A percentile compares a stretch with the other conserved stretches of the same genome.
These are phyloP conservation scores for Sphaceloma murrayae DNA, from an alignment of 2,329 filamentous ascomycete genomes.

Conservation along the genomic window DNA sequence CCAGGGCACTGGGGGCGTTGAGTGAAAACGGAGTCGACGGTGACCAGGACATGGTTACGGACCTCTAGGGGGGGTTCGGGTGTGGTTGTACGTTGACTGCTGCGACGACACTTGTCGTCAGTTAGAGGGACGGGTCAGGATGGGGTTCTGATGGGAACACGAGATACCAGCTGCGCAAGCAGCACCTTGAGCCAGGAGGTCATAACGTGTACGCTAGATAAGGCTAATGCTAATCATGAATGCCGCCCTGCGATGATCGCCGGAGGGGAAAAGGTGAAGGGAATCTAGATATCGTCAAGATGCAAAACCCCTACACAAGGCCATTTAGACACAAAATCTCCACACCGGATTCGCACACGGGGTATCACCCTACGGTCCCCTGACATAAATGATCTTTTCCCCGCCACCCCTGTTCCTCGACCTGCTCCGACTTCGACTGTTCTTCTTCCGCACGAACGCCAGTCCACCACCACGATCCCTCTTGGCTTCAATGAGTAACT, in stretches of 20 bases:
- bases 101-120: too few species aligned
- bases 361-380: too few species aligned
- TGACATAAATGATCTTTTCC: slow-evolving; percentile 1
- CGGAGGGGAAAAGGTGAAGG: background rate
- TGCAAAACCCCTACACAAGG: background rate
- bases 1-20: slow-evolving; percentile 62
- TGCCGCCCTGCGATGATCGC: slow-evolving; percentile 8
- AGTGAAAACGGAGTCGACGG: slow-evolving; percentile 16
- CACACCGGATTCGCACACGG: too few species aligned
- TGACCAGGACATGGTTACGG: slow-evolving; percentile 16
- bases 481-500: slow-evolving; percentile 14
- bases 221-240: slow-evolving; percentile 7
- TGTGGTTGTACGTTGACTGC: background rate
- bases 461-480: slow-evolving; percentile 2
- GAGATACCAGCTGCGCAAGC: background rate
- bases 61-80: background rate
- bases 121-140: too few species aligned
- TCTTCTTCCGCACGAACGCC: slow-evolving; percentile 5
- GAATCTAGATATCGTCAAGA: background rate
- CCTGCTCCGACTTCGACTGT: slow-evolving; percentile 7
- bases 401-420: background rate
- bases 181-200: background rate
- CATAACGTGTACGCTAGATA: background rate
- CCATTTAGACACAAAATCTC: too few species aligned
- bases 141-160: background rate